These are phyloP conservation scores for Neurospora sp. DNA, from an alignment of 495 filamentous ascomycete species.

Conservation along the genomic window DNA sequence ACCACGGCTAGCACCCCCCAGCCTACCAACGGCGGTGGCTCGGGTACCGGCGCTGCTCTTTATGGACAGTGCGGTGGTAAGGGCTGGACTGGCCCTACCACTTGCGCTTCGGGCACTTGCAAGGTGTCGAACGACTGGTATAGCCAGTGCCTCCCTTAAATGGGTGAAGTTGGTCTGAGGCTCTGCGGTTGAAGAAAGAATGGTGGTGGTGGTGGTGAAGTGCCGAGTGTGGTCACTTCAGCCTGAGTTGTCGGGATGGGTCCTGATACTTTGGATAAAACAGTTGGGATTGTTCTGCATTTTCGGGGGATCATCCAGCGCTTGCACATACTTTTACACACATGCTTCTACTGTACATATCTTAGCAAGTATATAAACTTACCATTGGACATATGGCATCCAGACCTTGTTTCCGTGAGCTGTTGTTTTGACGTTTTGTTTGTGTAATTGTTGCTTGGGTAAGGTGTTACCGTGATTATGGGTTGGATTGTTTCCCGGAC, in stretches of 20 bases:
- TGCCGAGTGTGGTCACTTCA: background rate
- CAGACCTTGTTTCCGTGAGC: background rate
- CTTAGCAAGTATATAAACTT: background rate
- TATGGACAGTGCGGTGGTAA: constrained; percentile 21
- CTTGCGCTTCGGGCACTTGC: constrained; percentile 18
- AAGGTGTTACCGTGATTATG: background rate
- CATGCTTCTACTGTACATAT: background rate
- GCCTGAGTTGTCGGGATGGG: background rate
- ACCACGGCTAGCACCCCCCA: background rate
- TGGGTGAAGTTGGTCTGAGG: background rate
- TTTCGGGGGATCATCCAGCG: constrained; percentile 2
- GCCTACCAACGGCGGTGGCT: background rate
- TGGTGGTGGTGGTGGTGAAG: background rate
- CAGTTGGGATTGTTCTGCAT: background rate
- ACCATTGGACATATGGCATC: background rate
- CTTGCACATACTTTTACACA: background rate
- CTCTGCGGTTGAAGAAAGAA: background rate
- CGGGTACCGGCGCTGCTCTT: constrained; percentile 5
- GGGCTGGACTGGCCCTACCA: constrained; percentile 17
- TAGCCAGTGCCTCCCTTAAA: constrained; percentile 11
- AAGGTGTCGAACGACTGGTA: constrained; percentile 19
- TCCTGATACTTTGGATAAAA: background rate
- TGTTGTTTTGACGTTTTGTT: background rate
- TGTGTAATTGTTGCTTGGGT: background rate
- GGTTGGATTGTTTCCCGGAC: background rate